phyloP scores from a whole-genome alignment of 2,329 filamentous ascomycete genomes.

The Hymenoscyphus albidus region DNA sequence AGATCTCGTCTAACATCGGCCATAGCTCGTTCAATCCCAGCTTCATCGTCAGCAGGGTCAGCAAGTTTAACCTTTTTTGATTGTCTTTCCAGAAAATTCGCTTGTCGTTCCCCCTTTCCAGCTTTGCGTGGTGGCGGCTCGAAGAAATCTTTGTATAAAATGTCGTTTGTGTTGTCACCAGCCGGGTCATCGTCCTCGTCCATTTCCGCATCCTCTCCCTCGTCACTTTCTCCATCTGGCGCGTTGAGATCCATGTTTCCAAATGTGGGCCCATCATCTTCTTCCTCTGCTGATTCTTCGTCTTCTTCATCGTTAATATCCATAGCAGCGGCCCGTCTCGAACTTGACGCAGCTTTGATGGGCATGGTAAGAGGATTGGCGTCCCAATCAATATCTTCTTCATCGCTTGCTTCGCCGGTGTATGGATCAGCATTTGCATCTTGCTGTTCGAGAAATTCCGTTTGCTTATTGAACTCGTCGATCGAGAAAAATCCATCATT shows the following conservation, averaged over 20 bases:
- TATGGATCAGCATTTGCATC: constrained; percentile 74
- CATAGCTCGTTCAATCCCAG: constrained; percentile 78
- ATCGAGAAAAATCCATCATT: constrained; percentile 99
- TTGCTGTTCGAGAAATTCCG: constrained; percentile 82
- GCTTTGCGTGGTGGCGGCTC: constrained; percentile 74
- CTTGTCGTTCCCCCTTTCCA: constrained; percentile 48
- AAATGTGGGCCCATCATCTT: constrained; percentile 80
- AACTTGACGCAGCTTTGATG: constrained; percentile 29
- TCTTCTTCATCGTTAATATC: constrained; percentile 38
- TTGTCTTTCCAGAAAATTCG: constrained; percentile 37
- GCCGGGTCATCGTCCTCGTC: constrained; percentile 53
- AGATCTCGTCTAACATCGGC: constrained; percentile 82
- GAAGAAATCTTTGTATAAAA: constrained; percentile 93
- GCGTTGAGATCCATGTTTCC: constrained; percentile 72
- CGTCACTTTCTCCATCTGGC: constrained; percentile 66
- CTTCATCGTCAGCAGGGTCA: constrained; percentile 49
- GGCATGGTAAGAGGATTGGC: constrained; percentile 62
- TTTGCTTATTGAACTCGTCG: constrained; percentile 93
- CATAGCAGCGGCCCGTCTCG: constrained; percentile 33
- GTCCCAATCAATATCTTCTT: constrained; percentile 86
- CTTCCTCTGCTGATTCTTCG: constrained; percentile 52
- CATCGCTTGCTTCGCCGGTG: constrained; percentile 71
- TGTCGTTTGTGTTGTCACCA: constrained; percentile 73
- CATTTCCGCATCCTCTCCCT: constrained; percentile 49
- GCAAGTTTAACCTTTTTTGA: constrained; percentile 38